Conservation (phyloP, 257 asterid species). For the Osmanthus fragrans region DNA sequence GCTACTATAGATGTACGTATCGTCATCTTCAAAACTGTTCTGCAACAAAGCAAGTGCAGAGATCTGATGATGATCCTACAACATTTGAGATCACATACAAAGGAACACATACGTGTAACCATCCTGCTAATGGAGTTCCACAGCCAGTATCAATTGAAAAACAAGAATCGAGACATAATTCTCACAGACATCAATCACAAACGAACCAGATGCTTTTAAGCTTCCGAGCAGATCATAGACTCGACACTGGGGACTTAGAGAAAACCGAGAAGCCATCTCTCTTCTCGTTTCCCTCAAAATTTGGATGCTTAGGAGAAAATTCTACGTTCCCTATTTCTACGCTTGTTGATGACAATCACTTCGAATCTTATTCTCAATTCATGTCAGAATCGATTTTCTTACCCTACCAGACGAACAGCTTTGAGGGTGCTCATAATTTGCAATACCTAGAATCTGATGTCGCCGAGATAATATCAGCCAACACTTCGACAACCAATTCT, state of each 20-base stretch:
- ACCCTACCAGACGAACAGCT: conserved; percentile 24
- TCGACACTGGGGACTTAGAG: conserved; percentile 45
- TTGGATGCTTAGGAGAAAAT: conserved; percentile 35
- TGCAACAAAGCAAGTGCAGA: conserved; percentile 97
- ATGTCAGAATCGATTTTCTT: conserved; percentile 39
- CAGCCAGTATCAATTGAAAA: conserved; percentile 44
- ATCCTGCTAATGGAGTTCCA: conserved; percentile 29
- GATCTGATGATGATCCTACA: conserved; percentile 83
- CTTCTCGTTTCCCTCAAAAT: conserved; percentile 60
- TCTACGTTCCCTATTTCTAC: conserved; percentile 36
- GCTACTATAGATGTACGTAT: conserved; percentile 89
- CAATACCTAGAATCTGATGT: neutral
- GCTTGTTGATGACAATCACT: conserved; percentile 42
- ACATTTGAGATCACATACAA: conserved; percentile 74
- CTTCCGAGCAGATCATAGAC: conserved; percentile 54
- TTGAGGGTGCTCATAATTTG: conserved; percentile 9
- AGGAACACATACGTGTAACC: conserved; percentile 68
- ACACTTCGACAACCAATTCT: neutral
- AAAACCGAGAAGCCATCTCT: conserved; percentile 33
- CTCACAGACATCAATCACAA: conserved; percentile 28
- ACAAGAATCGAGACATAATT: conserved; percentile 36
- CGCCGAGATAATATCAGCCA: neutral
- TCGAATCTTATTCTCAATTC: conserved; percentile 45
- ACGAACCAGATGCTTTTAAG: conserved; percentile 44
- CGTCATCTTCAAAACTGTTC: conserved; percentile 56